Evolutionary conservation across 164 flowering plant genomes (phyloP), one percentile per base, ranked within the genome.

Genomic region (Malania oleifera): DNA sequence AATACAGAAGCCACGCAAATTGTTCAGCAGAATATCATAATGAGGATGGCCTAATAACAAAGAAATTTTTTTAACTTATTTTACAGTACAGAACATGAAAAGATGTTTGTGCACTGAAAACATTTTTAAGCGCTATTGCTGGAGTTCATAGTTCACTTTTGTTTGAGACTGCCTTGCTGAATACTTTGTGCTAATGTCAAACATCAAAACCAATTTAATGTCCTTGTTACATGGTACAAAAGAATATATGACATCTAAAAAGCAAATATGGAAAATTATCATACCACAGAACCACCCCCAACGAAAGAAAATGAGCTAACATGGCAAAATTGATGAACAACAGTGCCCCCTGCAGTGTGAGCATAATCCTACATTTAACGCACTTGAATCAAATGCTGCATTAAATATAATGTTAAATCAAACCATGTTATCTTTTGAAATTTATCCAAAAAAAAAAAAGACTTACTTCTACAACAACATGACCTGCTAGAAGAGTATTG

Each of bases 211-310:
- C 0, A 40, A 40, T 11, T 15, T 40, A 40, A 40, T 40, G 44
- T 40, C 44, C 17, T 11, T 14, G 17, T 2, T 1, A 34, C 1
- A 14, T 40, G 0, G 17, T 15, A 4, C 13, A 14, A 11, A 4
- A 40, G 13, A 11, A 40, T 15, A 23, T 7, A 48, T 31, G 49
- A 27, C 20, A 44, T 29, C 2, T 12, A 6, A 61, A 13, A 61
- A 13, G 27, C 28, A 18, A 18, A 19, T 10, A 17, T 44, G 22
- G 10, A 3, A 17, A 57, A 56, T 5, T 29, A 47, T 31, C 77
- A 61, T 86, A 90, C 98, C 91, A 88, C 92, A 56, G 97, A 85
- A 63, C 99, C 97, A 51, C 96, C 99, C 48, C 97, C 96, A 68
- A 93, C 65, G 68, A 90, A 90, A 59, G 91, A 77, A 72, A 73